Evolutionary conservation across 2,329 filamentous ascomycete genomes (phyloP).

Genomic region (Sclerotinia glacialis): DNA sequence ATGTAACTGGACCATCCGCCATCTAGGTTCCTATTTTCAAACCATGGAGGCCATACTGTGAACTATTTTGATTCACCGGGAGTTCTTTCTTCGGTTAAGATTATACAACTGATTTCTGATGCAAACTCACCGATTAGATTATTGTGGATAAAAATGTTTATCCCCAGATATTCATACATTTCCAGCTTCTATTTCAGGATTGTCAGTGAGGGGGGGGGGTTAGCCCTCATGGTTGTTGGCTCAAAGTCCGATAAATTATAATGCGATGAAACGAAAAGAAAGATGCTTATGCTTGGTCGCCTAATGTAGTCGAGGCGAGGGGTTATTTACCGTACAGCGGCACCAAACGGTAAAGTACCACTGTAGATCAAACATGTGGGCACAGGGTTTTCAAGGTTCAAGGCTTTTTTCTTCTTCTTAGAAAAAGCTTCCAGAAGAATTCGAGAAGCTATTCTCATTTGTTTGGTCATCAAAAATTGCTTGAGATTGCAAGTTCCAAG

Average conservation of each 20-base stretch:
- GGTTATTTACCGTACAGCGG: not conserved
- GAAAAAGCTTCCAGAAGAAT: slow-evolving; percentile 15
- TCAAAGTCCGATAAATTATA: not conserved
- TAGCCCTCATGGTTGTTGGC: no score
- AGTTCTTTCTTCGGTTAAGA: no score
- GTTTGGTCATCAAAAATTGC: not conserved
- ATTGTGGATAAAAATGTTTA: not conserved
- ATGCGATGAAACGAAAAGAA: not conserved
- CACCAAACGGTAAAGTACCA: slow-evolving; percentile 5
- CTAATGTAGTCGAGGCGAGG: slow-evolving; percentile 2
- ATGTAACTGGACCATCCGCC: not conserved
- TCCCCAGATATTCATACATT: slow-evolving; percentile 10
- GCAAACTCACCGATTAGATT: not conserved
- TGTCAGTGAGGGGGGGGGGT: not conserved
- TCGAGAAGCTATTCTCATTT: slow-evolving; percentile 7
- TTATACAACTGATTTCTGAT: no score
- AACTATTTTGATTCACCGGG: no score
- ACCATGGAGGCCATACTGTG: not conserved
- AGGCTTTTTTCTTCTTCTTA: not conserved
- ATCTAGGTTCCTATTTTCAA: not conserved
- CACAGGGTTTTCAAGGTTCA: slow-evolving; percentile 11
- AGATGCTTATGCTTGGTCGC: slow-evolving; percentile 8
- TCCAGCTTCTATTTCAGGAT: not conserved
- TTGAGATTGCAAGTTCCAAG: not conserved
- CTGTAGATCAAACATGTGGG: slow-evolving; percentile 19